These are phyloP conservation scores for Leccinum incarnatum DNA, from an alignment of 768 basidiomycete genomes.

Conservation along the genomic window DNA sequence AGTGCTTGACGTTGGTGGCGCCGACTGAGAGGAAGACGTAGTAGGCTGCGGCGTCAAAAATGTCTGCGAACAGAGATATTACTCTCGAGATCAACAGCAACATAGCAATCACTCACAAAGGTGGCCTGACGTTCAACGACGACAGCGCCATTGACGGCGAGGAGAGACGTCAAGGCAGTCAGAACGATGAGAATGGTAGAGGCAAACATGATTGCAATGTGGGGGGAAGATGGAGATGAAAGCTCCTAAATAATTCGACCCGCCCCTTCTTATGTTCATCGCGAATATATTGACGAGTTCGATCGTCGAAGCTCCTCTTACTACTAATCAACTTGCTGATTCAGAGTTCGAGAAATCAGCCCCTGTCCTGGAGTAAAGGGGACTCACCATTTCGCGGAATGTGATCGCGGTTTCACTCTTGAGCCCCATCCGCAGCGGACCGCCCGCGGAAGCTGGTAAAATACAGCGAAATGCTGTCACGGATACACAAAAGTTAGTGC, in stretches of 20 bases:
- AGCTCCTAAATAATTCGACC: not conserved
- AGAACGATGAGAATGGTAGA: constrained; percentile 8
- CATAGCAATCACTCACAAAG: constrained; percentile 7
- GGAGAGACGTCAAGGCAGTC: constrained; percentile 9
- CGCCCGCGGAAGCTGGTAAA: not conserved
- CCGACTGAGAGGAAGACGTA: not conserved
- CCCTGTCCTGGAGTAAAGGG: constrained; percentile 2
- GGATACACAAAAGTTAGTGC: not conserved
- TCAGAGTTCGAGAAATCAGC: not conserved
- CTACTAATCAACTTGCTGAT: not conserved
- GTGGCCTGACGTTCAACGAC: constrained; percentile 15
- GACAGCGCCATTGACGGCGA: constrained; percentile 14
- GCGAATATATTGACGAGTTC: constrained; percentile 5
- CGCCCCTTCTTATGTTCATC: constrained; percentile 8
- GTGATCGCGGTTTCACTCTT: constrained; percentile 3
- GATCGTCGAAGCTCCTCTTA: not conserved
- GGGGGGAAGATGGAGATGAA: not conserved
- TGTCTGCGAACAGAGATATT: not conserved
- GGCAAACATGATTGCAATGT: constrained; percentile 6
- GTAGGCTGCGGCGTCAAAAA: constrained; percentile 13
- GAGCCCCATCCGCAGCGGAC: not conserved
- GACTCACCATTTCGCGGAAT: constrained; percentile 3
- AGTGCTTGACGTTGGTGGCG: not conserved
- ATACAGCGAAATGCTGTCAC: not conserved
- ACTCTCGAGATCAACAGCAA: not conserved